Evolutionary conservation across 164 flowering plant genomes (phyloP).

Genomic region (Euptelea pleiosperma): DNA sequence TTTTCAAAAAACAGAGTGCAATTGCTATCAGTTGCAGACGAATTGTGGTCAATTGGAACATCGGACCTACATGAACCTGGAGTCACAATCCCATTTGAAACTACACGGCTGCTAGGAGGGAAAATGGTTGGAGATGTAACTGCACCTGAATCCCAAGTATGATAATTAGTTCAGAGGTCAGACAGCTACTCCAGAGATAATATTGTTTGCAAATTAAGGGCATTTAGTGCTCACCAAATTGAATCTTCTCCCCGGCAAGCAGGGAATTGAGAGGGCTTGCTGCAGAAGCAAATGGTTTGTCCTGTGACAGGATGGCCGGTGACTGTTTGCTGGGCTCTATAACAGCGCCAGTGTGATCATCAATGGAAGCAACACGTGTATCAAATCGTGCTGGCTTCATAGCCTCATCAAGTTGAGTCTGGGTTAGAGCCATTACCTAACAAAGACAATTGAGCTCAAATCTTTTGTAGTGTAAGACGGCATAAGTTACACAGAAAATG

Average conservation of each 20-base stretch:
- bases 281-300: conserved; percentile 54
- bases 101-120: conserved; percentile 52
- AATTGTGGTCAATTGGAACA: conserved; percentile 35
- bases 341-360: conserved; percentile 37
- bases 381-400: conserved; percentile 74
- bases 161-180: background rate
- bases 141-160: conserved; percentile 55
- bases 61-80: conserved; percentile 55
- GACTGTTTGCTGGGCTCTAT: conserved; percentile 49
- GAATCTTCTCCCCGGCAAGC: conserved; percentile 96
- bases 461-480: no score
- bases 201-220: background rate
- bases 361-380: conserved; percentile 41
- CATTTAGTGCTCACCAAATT: conserved; percentile 61
- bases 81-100: conserved; percentile 57
- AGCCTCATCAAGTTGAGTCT: conserved; percentile 86
- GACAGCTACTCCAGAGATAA: background rate
- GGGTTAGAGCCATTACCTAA: conserved; percentile 80
- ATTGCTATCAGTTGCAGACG: conserved; percentile 45
- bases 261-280: conserved; percentile 76
- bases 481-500: background rate
- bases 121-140: conserved; percentile 88
- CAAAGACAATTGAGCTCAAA: conserved; percentile 10
- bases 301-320: conserved; percentile 58
- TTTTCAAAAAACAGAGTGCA: conserved; percentile 51